Evolutionary conservation across 139 green algal species (phyloP).

Genomic region (Penium margaritaceum): DNA sequence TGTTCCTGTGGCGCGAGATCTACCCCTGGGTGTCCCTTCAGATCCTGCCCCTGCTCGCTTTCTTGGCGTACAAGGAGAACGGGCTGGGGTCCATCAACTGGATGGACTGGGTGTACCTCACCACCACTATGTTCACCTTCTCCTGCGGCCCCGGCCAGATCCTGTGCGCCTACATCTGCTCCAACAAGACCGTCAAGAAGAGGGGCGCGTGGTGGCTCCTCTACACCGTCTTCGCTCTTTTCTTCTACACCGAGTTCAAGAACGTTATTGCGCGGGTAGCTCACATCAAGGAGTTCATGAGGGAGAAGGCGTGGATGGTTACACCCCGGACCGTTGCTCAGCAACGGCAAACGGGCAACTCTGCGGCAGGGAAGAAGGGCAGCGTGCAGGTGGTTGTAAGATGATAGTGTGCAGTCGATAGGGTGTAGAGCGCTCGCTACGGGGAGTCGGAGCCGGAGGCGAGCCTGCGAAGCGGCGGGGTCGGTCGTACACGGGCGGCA

Average conservation of each 20-base stretch:
- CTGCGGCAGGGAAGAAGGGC: not conserved
- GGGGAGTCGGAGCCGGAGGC: no score
- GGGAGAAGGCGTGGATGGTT: slow-evolving; percentile 39
- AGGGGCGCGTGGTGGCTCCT: slow-evolving; percentile 17
- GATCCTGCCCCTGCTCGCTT: slow-evolving; percentile 37
- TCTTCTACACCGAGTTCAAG: slow-evolving; percentile 43
- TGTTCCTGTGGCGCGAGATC: slow-evolving; percentile 36
- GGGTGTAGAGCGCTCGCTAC: no score
- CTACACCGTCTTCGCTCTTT: slow-evolving; percentile 23
- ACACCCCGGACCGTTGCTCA: slow-evolving; percentile 7
- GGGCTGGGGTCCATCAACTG: slow-evolving; percentile 35
- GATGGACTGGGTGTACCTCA: slow-evolving; percentile 31
- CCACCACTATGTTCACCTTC: slow-evolving; percentile 38
- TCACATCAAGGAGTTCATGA: slow-evolving; percentile 42
- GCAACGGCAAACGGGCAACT: not conserved
- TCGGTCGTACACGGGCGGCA: no score
- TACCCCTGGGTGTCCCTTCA: slow-evolving; percentile 35
- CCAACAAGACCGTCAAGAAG: slow-evolving; percentile 28
- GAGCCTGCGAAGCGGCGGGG: no score
- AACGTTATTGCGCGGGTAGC: slow-evolving; percentile 36
- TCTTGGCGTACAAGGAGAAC: slow-evolving; percentile 34
- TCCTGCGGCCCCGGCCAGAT: slow-evolving; percentile 33
- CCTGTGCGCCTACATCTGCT: slow-evolving; percentile 16
- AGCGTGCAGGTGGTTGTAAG: slow-evolving; percentile 7
- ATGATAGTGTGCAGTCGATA: no score